phyloP scores from a whole-genome alignment of 2,329 filamentous ascomycete genomes.

The Lachnellula arida region DNA sequence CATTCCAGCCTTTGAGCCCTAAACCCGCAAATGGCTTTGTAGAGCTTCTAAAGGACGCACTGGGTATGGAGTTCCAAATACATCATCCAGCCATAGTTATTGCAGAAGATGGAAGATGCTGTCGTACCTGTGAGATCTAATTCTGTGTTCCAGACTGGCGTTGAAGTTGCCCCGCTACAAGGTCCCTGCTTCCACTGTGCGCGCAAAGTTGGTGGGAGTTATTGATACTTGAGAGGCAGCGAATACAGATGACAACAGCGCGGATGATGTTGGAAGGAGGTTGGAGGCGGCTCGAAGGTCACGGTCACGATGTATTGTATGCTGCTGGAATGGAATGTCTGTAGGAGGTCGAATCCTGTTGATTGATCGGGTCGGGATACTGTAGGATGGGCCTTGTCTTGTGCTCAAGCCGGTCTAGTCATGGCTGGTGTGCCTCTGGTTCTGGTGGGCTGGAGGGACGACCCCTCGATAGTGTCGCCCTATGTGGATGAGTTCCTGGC shows the following conservation, averaged over 20 bases:
- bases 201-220: background rate
- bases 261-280: background rate
- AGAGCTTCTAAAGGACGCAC: conserved; percentile 12
- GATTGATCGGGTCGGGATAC: background rate
- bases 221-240: background rate
- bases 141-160: conserved; percentile 21
- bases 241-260: background rate
- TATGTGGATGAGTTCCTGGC: background rate
- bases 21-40: background rate
- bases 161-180: conserved; percentile 26
- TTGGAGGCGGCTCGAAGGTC: background rate
- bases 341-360: background rate
- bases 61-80: background rate
- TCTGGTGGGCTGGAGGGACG: background rate
- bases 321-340: background rate
- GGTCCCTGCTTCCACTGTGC: conserved; percentile 10
- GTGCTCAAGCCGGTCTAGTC: conserved; percentile 1
- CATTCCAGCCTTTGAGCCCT: background rate
- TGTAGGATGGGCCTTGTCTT: background rate
- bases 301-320: background rate
- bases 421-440: background rate
- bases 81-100: conserved; percentile 13
- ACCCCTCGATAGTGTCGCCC: background rate
- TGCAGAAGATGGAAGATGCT: conserved; percentile 2
- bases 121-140: conserved; percentile 21